Evolutionary conservation across 2,329 filamentous ascomycete genomes (phyloP).

Genomic region (Alternaria sp.): DNA sequence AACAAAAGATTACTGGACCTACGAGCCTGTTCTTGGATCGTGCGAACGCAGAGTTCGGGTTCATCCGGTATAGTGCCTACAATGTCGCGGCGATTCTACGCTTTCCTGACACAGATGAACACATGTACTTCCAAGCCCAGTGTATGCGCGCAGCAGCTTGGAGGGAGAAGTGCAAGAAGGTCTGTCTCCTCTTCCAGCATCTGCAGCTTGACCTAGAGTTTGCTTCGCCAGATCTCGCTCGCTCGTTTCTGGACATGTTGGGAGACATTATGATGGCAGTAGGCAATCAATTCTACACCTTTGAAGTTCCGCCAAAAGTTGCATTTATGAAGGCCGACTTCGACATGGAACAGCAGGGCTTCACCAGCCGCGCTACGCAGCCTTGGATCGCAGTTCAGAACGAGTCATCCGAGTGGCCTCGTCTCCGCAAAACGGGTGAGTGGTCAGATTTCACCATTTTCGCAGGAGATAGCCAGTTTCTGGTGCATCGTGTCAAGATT

Average conservation of each 20-base stretch:
- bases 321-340: constrained; percentile 12
- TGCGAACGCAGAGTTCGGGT: constrained; percentile 27
- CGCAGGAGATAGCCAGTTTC: constrained; percentile 24
- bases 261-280: constrained; percentile 12
- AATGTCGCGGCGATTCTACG: constrained; percentile 6
- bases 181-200: constrained; percentile 23
- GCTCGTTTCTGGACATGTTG: constrained; percentile 19
- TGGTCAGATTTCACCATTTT: constrained; percentile 33
- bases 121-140: constrained; percentile 25
- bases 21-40: constrained; percentile 24
- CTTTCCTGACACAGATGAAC: constrained; percentile 21
- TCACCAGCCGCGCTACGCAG: background rate
- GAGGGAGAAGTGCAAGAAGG: constrained; percentile 24
- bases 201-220: constrained; percentile 31
- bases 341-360: constrained; percentile 23
- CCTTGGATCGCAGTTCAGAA: constrained; percentile 9
- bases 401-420: constrained; percentile 19
- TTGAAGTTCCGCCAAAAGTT: constrained; percentile 23
- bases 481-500: constrained; percentile 33
- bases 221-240: constrained; percentile 6
- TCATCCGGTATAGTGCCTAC: constrained; percentile 11
- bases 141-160: constrained; percentile 22
- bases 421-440: constrained; percentile 25
- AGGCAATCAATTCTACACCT: constrained; percentile 24
- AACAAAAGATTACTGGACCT: constrained; percentile 7